These are phyloP conservation scores for Daedaleopsis nitida DNA, from an alignment of 768 basidiomycete species.

Conservation along the genomic window DNA sequence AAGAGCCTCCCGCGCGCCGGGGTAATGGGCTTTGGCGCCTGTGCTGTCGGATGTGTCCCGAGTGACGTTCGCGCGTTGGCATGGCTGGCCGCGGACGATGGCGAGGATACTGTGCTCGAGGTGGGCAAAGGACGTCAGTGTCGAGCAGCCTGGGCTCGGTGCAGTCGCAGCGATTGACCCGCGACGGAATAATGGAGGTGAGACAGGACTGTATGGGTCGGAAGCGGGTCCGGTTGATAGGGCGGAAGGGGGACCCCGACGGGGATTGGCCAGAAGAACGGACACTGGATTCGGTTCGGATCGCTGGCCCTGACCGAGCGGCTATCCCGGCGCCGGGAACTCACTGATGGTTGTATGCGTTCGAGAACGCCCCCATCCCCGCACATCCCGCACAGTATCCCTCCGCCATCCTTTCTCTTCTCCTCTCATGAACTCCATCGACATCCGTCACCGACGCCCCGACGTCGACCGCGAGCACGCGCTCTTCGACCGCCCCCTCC, in stretches of 20 bases:
- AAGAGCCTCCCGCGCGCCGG: neutral
- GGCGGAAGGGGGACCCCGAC: slow-evolving; percentile 16
- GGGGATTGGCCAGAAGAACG: slow-evolving; percentile 14
- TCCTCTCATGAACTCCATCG: slow-evolving; percentile 62
- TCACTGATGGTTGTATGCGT: slow-evolving; percentile 25
- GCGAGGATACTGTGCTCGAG: no score
- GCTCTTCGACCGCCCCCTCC: slow-evolving; percentile 29
- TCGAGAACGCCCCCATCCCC: slow-evolving; percentile 47
- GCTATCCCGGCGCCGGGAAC: slow-evolving; percentile 24
- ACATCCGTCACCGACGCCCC: slow-evolving; percentile 51
- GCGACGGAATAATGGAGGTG: slow-evolving; percentile 19
- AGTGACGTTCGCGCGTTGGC: neutral
- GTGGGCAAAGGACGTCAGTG: no score
- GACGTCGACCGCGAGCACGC: slow-evolving; percentile 35
- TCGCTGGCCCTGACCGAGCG: slow-evolving; percentile 24
- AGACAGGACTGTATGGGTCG: slow-evolving; percentile 8
- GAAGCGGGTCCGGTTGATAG: slow-evolving; percentile 23
- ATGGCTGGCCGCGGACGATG: no score
- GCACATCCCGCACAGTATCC: slow-evolving; percentile 55
- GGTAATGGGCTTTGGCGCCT: neutral
- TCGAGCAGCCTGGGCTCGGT: neutral
- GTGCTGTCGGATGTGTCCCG: neutral
- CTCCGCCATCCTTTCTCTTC: slow-evolving; percentile 49
- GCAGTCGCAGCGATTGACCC: neutral
- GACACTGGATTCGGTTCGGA: slow-evolving; percentile 19